A percentile compares a stretch with the other conserved stretches of the same genome.
phyloP scores from a whole-genome alignment of 2,329 filamentous ascomycete species.

The Aspergillus sp. region DNA sequence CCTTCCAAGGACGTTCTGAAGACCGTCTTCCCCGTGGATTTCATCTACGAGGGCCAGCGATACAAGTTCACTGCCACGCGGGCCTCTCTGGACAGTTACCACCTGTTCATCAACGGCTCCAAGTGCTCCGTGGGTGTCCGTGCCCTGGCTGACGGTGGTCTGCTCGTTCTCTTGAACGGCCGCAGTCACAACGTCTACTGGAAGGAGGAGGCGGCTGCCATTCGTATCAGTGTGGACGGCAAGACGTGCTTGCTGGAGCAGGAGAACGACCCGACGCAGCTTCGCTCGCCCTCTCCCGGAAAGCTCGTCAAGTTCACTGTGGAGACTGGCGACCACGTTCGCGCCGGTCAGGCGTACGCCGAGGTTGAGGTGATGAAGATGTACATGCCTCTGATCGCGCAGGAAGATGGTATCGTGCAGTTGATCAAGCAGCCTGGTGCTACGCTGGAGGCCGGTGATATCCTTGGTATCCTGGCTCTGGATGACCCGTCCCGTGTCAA shows the following conservation, averaged over 20 bases:
- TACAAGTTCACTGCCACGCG: constrained; percentile 99
- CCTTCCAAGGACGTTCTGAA: constrained; percentile 95
- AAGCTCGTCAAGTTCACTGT: constrained; percentile 98
- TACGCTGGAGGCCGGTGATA: constrained; percentile 96
- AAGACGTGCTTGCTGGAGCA: constrained; percentile 98
- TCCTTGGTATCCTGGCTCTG: constrained; percentile 92
- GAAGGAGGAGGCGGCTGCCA: constrained; percentile 97
- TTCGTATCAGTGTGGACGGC: constrained; percentile 91
- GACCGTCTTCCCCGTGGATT: constrained; percentile 96
- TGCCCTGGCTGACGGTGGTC: constrained; percentile 87
- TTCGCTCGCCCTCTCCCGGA: constrained; percentile 89
- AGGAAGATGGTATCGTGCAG: constrained; percentile 94
- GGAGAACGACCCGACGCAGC: constrained; percentile 97
- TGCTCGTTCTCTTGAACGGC: constrained; percentile 85
- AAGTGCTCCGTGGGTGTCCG: constrained; percentile 93
- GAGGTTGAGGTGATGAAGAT: constrained; percentile 99
- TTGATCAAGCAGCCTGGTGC: constrained; percentile 98
- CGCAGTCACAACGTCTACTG: constrained; percentile 98
- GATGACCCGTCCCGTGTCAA: constrained; percentile 96
- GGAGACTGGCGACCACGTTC: constrained; percentile 91
- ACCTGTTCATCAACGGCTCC: constrained; percentile 97
- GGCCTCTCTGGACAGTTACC: constrained; percentile 90
- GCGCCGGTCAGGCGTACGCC: constrained; percentile 87
- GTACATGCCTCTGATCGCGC: constrained; percentile 97
- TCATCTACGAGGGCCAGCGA: constrained; percentile 94